Evolutionary conservation across 116 monocot genomes (phyloP).

Genomic region (Iris pallida): DNA sequence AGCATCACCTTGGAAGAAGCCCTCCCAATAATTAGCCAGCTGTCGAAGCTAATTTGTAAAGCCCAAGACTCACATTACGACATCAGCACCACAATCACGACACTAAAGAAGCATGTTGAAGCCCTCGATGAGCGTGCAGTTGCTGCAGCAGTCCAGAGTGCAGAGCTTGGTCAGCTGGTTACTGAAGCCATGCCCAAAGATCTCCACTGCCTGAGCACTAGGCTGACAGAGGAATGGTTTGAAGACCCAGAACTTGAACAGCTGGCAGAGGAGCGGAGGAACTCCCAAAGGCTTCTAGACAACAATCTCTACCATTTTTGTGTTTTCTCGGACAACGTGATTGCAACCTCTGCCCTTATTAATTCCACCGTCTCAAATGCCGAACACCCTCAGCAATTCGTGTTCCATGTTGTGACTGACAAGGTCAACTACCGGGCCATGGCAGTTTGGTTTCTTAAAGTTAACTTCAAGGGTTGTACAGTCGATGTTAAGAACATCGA

Average conservation of each 20-base stretch:
- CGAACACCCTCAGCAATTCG: slow-evolving; percentile 64
- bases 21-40: slow-evolving; percentile 28
- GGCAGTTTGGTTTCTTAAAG: slow-evolving; percentile 57
- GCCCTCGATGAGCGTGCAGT: slow-evolving; percentile 61
- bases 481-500: slow-evolving; percentile 52
- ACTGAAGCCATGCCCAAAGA: slow-evolving; percentile 54
- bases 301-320: slow-evolving; percentile 74
- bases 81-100: slow-evolving; percentile 58
- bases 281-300: slow-evolving; percentile 51
- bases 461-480: slow-evolving; percentile 53
- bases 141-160: slow-evolving; percentile 55
- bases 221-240: slow-evolving; percentile 52
- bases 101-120: slow-evolving; percentile 56
- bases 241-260: slow-evolving; percentile 21
- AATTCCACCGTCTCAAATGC: slow-evolving; percentile 72
- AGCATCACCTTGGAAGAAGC: slow-evolving; percentile 47
- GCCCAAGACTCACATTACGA: slow-evolving; percentile 74
- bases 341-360: slow-evolving; percentile 62
- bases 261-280: slow-evolving; percentile 38
- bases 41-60: slow-evolving; percentile 55
- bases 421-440: slow-evolving; percentile 41
- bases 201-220: slow-evolving; percentile 56
- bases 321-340: slow-evolving; percentile 69
- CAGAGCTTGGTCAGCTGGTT: slow-evolving; percentile 48
- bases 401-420: slow-evolving; percentile 74